Conservation (phyloP, 176 grass and related monocot species). For the Oryza glumipatula region DNA sequence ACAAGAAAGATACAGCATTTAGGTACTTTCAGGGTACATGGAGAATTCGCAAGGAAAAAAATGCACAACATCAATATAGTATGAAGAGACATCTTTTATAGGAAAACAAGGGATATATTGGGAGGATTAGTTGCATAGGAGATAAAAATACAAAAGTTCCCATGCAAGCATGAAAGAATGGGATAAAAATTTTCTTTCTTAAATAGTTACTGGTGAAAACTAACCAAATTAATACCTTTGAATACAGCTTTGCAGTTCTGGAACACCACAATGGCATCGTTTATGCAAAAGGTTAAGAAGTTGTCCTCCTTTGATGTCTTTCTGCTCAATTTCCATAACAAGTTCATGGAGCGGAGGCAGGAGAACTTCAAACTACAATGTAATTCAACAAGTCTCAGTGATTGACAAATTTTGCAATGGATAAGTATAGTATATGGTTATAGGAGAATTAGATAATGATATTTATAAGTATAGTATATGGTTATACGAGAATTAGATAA, state of each 20-base stretch:
- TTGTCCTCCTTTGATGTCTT: constrained; percentile 90
- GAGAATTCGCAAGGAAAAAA: constrained; percentile 24
- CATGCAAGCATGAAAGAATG: constrained; percentile 22
- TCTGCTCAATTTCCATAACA: constrained; percentile 75
- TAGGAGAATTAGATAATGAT: neutral
- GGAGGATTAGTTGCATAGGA: neutral
- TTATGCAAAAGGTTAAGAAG: constrained; percentile 96
- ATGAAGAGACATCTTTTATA: neutral
- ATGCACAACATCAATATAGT: neutral
- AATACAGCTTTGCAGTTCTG: constrained; percentile 97
- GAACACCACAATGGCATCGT: constrained; percentile 85
- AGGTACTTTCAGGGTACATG: neutral
- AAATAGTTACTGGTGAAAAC: constrained; percentile 23
- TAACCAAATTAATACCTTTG: constrained; percentile 64
- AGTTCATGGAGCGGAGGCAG: constrained; percentile 81
- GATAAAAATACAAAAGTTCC: constrained; percentile 3
- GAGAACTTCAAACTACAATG: constrained; percentile 83
- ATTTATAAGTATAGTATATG: constrained; percentile 1
- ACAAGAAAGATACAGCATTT: constrained; percentile 17
- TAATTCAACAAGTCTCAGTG: neutral
- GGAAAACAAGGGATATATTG: neutral
- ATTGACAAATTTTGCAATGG: constrained; percentile 21
- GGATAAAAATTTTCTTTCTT: constrained; percentile 12
- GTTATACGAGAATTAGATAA: constrained; percentile 3
- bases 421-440: constrained; percentile 4